Base-by-base conservation (phyloP, 2,329 filamentous ascomycete genomes). In the Leptographium procerum region DNA sequence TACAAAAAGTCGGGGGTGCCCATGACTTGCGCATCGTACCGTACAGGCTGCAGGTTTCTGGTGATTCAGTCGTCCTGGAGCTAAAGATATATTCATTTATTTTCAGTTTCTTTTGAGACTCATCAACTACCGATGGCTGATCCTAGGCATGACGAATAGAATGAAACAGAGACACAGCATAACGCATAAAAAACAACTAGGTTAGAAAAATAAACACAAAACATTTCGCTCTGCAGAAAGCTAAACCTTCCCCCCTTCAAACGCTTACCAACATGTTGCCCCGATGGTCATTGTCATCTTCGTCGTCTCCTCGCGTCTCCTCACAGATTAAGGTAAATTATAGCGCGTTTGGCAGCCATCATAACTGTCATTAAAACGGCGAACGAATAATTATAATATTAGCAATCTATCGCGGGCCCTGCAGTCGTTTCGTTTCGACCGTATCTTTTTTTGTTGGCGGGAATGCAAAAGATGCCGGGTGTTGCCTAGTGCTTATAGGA, bases 401-500 rank as follows among this genome's bases (percentile, higher is more conserved):
- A 28, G 26, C 24, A 54, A 29, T 28, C 19, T 29, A 52, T 45
- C 8, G 34, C 34, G n/a, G n/a, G 34, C 33, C 14, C 52, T n/a
- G 48, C 16, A 19, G 13, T n/a, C n/a, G n/a, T 31, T 19, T 16
- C 45, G 7, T 26, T 24, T 36, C 14, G 45, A 26, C 45, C n/a
- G 45, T 13, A 26, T 26, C 22, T 11, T 48, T 22, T n/a, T n/a
- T n/a, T n/a, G n/a, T n/a, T n/a, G n/a, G 40, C n/a, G 19, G 40
- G 40, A 19, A 19, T 50, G 22, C 28, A 24, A 22, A 29, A 29
- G 10, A 19, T 19, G 31, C n/a, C 7, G n/a, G n/a, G n/a, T 31
- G 26, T 52, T n/a, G 14, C 13, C 11, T 11, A 40, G 16, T 7
- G 11, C 1, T 63, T 75, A 81, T 66, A 82, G 67, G 63, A 81